phyloP scores from a whole-genome alignment of 2,329 filamentous ascomycete species.

The Rachicladosporium sp. region DNA sequence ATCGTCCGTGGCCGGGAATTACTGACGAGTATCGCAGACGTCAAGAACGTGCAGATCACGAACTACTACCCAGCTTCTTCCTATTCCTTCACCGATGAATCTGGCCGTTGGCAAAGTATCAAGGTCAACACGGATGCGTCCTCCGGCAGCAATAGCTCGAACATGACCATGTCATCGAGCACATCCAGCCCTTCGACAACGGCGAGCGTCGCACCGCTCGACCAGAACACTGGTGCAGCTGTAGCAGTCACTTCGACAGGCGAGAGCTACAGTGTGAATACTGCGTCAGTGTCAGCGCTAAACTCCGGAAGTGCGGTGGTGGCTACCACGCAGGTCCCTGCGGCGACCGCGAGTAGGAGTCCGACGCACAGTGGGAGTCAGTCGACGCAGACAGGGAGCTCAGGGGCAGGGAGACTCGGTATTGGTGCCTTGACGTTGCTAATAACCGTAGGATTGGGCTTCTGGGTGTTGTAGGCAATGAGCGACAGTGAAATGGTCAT shows the following conservation, averaged over 20 bases:
- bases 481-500: no score
- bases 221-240: slow-evolving; percentile 11
- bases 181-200: slow-evolving; percentile 16
- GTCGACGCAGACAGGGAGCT: no score
- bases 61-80: slow-evolving; percentile 40
- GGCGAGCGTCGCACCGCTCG: slow-evolving; percentile 12
- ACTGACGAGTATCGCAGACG: slow-evolving; percentile 11
- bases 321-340: slow-evolving; percentile 1
- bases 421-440: no score
- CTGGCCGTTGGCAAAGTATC: slow-evolving; percentile 38
- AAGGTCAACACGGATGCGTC: slow-evolving; percentile 22
- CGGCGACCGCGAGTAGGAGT: no score
- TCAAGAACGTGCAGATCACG: slow-evolving; percentile 37
- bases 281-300: slow-evolving; percentile 13
- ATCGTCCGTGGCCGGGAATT: no score
- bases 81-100: slow-evolving; percentile 39
- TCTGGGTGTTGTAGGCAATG: no score
- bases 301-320: slow-evolving; percentile 11
- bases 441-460: no score
- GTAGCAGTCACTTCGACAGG: slow-evolving; percentile 13
- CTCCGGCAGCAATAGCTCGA: neutral
- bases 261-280: slow-evolving; percentile 15
- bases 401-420: no score
- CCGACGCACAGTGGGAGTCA: no score
- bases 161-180: slow-evolving; percentile 11